Evolutionary conservation across 768 basidiomycete genomes (phyloP).

Genomic region (Tremella fuciformis): DNA sequence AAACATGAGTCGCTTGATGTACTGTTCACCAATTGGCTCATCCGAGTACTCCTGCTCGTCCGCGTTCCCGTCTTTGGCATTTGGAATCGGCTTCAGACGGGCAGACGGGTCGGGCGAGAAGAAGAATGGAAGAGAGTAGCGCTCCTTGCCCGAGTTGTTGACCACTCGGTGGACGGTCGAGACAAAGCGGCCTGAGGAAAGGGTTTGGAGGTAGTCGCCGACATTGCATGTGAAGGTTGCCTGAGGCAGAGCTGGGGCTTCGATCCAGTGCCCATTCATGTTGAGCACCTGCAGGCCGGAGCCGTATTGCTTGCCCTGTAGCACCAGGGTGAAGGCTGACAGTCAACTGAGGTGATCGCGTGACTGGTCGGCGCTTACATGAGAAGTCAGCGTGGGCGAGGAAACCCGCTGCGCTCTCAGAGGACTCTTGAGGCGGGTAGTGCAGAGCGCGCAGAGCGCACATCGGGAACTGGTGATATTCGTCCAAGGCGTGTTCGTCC

Average conservation of each 20-base stretch:
- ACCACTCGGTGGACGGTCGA: slow-evolving; percentile 24
- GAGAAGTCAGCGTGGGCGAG: slow-evolving; percentile 17
- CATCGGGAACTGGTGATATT: slow-evolving; percentile 14
- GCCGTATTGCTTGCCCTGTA: slow-evolving; percentile 10
- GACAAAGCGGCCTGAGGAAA: slow-evolving; percentile 6
- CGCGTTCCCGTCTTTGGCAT: too few species aligned
- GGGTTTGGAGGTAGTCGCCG: slow-evolving; percentile 16
- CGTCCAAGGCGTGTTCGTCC: slow-evolving; percentile 14
- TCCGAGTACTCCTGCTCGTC: background rate
- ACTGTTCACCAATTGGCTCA: slow-evolving; percentile 8
- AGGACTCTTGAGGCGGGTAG: slow-evolving; percentile 21
- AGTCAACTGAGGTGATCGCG: too few species aligned
- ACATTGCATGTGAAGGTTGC: slow-evolving; percentile 18
- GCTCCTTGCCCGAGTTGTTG: slow-evolving; percentile 14
- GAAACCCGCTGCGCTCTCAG: slow-evolving; percentile 11
- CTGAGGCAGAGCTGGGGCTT: slow-evolving; percentile 11
- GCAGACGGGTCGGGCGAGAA: slow-evolving; percentile 15
- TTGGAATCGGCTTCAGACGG: slow-evolving; percentile 6
- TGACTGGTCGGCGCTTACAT: background rate
- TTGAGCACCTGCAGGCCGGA: slow-evolving; percentile 23
- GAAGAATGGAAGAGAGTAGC: slow-evolving; percentile 25
- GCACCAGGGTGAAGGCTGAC: slow-evolving; percentile 20
- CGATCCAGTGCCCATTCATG: slow-evolving; percentile 20
- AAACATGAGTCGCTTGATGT: slow-evolving; percentile 3
- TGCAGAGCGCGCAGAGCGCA: slow-evolving; percentile 19